phyloP scores from a whole-genome alignment of 1,284 basidiomycete species.

The Moesziomyces antarcticus region DNA sequence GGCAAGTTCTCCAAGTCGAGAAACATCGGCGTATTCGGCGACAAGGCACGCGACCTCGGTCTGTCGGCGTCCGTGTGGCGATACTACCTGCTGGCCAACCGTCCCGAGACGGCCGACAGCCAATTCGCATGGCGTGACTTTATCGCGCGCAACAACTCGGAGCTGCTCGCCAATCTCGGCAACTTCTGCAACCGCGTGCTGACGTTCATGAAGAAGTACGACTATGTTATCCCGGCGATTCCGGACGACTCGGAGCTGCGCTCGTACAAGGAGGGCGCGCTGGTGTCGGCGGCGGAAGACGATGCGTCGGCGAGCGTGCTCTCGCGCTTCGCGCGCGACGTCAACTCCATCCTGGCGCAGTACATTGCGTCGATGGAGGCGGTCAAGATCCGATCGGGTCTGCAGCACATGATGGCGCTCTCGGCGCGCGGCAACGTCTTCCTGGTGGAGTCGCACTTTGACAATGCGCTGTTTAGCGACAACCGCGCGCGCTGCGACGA shows the following conservation, averaged over 20 bases:
- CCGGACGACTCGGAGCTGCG: slow-evolving; percentile 53
- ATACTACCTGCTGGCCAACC: slow-evolving; percentile 91
- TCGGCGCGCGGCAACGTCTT: slow-evolving; percentile 94
- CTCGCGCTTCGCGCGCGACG: slow-evolving; percentile 77
- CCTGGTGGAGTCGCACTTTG: slow-evolving; percentile 88
- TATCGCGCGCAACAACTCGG: slow-evolving; percentile 91
- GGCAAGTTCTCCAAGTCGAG: slow-evolving; percentile 99
- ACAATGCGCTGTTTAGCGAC: slow-evolving; percentile 86
- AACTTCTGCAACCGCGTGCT: slow-evolving; percentile 97
- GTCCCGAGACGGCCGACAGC: slow-evolving; percentile 92
- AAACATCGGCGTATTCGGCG: slow-evolving; percentile 96
- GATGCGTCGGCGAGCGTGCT: slow-evolving; percentile 41
- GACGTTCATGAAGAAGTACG: slow-evolving; percentile 92
- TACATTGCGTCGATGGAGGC: slow-evolving; percentile 90
- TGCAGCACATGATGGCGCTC: slow-evolving; percentile 88
- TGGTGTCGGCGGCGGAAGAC: slow-evolving; percentile 31
- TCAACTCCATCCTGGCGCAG: slow-evolving; percentile 82
- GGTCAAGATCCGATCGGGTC: slow-evolving; percentile 87
- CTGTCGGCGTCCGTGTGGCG: slow-evolving; percentile 95
- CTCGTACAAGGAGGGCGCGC: slow-evolving; percentile 42
- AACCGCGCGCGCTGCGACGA: slow-evolving; percentile 87
- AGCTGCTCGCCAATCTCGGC: slow-evolving; percentile 95
- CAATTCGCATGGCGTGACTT: slow-evolving; percentile 98
- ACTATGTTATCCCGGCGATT: slow-evolving; percentile 74
- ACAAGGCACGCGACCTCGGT: slow-evolving; percentile 90